Evolutionary conservation across 1,139 yeast species (phyloP), one percentile per base, ranked within the genome.

Genomic region (Hyphopichia khmerensis): DNA sequence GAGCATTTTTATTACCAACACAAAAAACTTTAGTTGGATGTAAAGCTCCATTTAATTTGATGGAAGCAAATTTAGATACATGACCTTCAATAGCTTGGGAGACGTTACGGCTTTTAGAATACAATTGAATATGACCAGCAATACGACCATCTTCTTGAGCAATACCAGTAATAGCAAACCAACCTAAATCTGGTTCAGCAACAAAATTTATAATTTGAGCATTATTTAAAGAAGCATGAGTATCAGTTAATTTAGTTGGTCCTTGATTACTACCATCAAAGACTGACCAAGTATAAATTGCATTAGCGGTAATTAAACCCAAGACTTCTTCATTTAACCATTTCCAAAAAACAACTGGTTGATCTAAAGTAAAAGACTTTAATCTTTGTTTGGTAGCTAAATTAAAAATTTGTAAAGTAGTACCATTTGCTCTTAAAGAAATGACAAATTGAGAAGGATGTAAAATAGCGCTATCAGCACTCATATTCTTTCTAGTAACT

Each of bases 1-100:
- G 84, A 39, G 87, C 87, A 45, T 86, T 82, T 65, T 95, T 84
- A 68, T 90, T 89, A 60, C 91, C 93, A 45, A 91, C 93, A 67
- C 88, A 85, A 64, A 95, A 93, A 32, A 93, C 82, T 65, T 89
- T 90, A 40, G 96, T 87, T 45, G 91, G 95, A 30, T 75, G 66
- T 19, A 82, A 55, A 36, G 91, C 89, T 40, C 91, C 93, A 43
- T 81, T 84, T 53, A 91, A 74, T 50, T 83, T 77, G 49, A 93
- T 67, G 45, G 78, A 73, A 41, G 96, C 91, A 68, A 95, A 95
- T 40, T 84, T 82, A 46, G 96, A 93, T 43, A 95, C 98, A 65
- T 95, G 99, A 53, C 99, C 99, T 62, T 95, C 98, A 56, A 95
- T 89, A 24, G 96, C 95, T 71, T 95, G 99, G 15, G 98, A 90